Evolutionary conservation across 768 basidiomycete species (phyloP).

Genomic region (Leccinum truebloodii): DNA sequence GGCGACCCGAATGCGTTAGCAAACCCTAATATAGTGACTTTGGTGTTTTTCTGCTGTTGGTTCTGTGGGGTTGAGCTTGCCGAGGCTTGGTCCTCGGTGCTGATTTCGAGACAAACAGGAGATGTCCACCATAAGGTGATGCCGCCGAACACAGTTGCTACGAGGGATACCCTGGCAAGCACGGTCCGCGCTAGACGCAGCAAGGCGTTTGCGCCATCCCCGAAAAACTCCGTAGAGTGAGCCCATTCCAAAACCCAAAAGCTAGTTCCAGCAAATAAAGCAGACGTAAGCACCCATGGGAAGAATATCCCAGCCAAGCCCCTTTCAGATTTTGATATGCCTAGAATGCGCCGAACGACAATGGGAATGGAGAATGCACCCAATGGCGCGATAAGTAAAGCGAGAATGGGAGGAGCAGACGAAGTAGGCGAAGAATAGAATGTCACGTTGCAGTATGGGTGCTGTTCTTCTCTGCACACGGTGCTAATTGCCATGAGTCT

Average conservation of each 20-base stretch:
- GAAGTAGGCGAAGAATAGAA: slow-evolving; percentile 79
- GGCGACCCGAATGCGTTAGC: slow-evolving; percentile 90
- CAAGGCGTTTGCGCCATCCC: slow-evolving; percentile 39
- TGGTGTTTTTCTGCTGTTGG: slow-evolving; percentile 36
- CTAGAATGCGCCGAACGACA: slow-evolving; percentile 55
- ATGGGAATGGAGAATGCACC: slow-evolving; percentile 58
- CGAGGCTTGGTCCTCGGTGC: slow-evolving; percentile 23
- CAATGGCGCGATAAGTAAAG: slow-evolving; percentile 59
- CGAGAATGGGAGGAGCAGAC: slow-evolving; percentile 60
- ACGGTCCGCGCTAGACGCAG: slow-evolving; percentile 59
- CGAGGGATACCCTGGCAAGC: slow-evolving; percentile 58
- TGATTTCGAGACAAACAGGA: slow-evolving; percentile 75
- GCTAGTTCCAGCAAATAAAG: slow-evolving; percentile 56
- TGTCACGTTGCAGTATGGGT: slow-evolving; percentile 85
- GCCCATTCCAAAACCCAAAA: slow-evolving; percentile 87
- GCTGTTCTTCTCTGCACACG: slow-evolving; percentile 93
- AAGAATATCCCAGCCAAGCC: slow-evolving; percentile 71
- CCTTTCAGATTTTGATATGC: slow-evolving; percentile 69
- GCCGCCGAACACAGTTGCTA: slow-evolving; percentile 50
- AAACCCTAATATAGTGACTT: slow-evolving; percentile 73
- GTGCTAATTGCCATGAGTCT: slow-evolving; percentile 82
- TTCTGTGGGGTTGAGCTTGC: slow-evolving; percentile 8
- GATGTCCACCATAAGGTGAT: slow-evolving; percentile 67
- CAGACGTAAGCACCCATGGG: slow-evolving; percentile 54
- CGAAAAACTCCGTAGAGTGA: slow-evolving; percentile 55